These are phyloP conservation scores for Spergularia azorica DNA, from an alignment of 179 eudicot species.

Conservation along the genomic window DNA sequence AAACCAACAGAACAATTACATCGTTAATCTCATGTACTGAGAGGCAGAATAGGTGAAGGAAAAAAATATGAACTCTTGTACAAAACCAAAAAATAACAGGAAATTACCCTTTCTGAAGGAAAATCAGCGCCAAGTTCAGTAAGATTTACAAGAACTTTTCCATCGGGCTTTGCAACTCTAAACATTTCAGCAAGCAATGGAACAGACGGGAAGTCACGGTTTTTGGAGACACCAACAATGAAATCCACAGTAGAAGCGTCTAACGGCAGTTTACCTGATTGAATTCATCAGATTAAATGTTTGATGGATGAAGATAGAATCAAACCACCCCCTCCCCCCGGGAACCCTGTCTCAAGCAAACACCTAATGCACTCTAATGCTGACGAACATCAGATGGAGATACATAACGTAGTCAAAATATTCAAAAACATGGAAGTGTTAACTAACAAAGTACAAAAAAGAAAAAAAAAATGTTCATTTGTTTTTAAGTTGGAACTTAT, in stretches of 20 bases:
- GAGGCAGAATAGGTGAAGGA: background rate
- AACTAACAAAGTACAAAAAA: too few relatives aligned
- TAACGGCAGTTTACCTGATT: slow-evolving; percentile 56
- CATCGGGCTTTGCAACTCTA: slow-evolving; percentile 77
- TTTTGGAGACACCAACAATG: slow-evolving; percentile 46
- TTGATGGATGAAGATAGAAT: background rate
- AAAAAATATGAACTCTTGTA: slow-evolving; percentile 5
- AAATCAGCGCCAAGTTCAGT: slow-evolving; percentile 38
- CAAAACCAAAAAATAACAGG: background rate
- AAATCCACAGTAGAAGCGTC: slow-evolving; percentile 63
- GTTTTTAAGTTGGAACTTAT: too few relatives aligned
- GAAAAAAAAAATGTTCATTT: too few relatives aligned
- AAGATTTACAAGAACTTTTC: slow-evolving; percentile 50
- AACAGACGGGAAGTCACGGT: slow-evolving; percentile 55
- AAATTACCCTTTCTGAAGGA: slow-evolving; percentile 32
- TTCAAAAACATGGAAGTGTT: too few relatives aligned
- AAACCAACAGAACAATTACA: slow-evolving; percentile 7
- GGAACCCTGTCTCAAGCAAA: background rate
- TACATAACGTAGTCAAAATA: too few relatives aligned
- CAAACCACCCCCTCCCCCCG: background rate
- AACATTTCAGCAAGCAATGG: slow-evolving; percentile 54
- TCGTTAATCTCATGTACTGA: background rate
- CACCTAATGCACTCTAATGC: too few relatives aligned
- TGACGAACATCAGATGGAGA: background rate
- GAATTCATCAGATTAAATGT: background rate